Conservation (phyloP, 345 rosid genomes). For the Pistacia integerrima region DNA sequence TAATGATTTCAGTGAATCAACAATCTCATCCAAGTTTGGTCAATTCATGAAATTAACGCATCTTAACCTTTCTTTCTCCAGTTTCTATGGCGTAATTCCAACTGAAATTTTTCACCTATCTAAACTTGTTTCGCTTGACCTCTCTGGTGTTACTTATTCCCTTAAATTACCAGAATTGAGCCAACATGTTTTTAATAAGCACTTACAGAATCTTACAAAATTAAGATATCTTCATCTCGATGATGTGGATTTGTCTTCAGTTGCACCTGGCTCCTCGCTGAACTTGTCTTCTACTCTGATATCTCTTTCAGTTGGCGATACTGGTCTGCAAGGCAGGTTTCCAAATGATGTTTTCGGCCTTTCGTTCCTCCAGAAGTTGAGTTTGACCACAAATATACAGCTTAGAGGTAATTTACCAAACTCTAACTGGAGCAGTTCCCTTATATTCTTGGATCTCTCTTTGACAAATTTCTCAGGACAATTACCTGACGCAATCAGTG, state of each 20-base stretch:
- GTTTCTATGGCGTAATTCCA: conserved; percentile 7
- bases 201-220: conserved; percentile 21
- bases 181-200: neutral
- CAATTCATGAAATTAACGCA: conserved; percentile 11
- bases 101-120: conserved; percentile 11
- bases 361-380: neutral
- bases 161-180: neutral
- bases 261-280: neutral
- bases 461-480: no score
- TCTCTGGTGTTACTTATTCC: neutral
- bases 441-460: neutral
- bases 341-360: conserved; percentile 16
- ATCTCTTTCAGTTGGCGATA: neutral
- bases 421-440: neutral
- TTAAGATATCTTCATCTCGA: conserved; percentile 10
- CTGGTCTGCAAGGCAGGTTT: neutral
- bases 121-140: conserved; percentile 23
- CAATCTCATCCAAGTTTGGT: conserved; percentile 4
- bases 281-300: conserved; percentile 19
- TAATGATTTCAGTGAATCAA: conserved; percentile 16
- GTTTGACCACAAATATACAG: fast-evolving
- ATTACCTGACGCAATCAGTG: no score
- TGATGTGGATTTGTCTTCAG: neutral
- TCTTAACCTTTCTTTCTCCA: conserved; percentile 6
- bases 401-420: neutral